Percentiles rank a stretch among this genome's conserved stretches.
Evolutionary conservation across 2,329 filamentous ascomycete genomes (phyloP).

Genomic region (Fusarium odoratissimum): DNA sequence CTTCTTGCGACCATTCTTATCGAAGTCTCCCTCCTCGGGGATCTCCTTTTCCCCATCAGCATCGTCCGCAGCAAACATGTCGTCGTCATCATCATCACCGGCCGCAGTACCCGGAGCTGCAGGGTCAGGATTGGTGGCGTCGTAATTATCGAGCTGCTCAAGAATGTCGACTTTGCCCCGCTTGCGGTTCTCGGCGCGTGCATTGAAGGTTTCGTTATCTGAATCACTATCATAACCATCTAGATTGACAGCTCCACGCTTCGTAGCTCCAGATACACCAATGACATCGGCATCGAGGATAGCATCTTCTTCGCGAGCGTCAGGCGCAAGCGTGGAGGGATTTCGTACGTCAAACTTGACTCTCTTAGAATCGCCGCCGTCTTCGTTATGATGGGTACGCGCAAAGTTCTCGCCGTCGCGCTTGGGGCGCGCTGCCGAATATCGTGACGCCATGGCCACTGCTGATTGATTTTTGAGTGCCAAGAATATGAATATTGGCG

Average conservation of each 20-base stretch:
- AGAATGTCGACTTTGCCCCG: slow-evolving; percentile 62
- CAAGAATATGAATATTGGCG: background rate
- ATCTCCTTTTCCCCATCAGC: slow-evolving; percentile 58
- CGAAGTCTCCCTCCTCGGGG: slow-evolving; percentile 48
- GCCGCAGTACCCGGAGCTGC: slow-evolving; percentile 63
- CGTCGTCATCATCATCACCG: slow-evolving; percentile 67
- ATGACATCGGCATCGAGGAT: slow-evolving; percentile 94
- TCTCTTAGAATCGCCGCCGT: slow-evolving; percentile 71
- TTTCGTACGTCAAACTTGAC: slow-evolving; percentile 95
- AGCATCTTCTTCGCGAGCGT: slow-evolving; percentile 76
- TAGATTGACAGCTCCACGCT: slow-evolving; percentile 93
- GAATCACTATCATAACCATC: slow-evolving; percentile 98
- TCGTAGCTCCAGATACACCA: slow-evolving; percentile 79
- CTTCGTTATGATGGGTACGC: slow-evolving; percentile 75
- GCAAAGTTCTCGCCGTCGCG: slow-evolving; percentile 85
- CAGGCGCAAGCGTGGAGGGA: slow-evolving; percentile 88
- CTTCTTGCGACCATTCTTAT: slow-evolving; percentile 65
- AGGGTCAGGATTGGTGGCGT: slow-evolving; percentile 55
- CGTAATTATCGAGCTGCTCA: slow-evolving; percentile 67
- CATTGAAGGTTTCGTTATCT: slow-evolving; percentile 88
- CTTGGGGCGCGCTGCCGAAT: slow-evolving; percentile 80
- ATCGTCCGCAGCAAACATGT: slow-evolving; percentile 84
- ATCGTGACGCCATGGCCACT: slow-evolving; percentile 64
- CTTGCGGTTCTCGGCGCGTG: slow-evolving; percentile 71
- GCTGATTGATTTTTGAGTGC: background rate